These are phyloP conservation scores for Colletotrichum australisinense DNA, from an alignment of 2,329 filamentous ascomycete genomes.

Conservation along the genomic window DNA sequence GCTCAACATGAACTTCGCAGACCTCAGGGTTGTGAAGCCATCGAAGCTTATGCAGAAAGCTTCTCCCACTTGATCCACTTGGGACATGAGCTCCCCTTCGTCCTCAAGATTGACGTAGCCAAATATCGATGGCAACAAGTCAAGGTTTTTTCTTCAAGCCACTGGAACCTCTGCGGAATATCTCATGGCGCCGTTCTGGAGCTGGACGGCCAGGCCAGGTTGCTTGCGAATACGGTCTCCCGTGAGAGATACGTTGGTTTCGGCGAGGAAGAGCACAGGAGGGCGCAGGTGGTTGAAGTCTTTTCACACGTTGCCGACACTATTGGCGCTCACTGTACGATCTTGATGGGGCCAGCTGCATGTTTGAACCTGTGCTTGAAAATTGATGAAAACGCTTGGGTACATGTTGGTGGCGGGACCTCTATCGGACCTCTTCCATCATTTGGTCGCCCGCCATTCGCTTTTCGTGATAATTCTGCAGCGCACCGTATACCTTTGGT, in stretches of 20 bases:
- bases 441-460: neutral
- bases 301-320: neutral
- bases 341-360: neutral
- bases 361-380: slow-evolving; percentile 13
- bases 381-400: slow-evolving; percentile 29
- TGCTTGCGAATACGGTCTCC: neutral
- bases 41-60: slow-evolving; percentile 22
- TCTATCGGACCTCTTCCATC: slow-evolving; percentile 7
- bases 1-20: neutral
- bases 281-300: neutral
- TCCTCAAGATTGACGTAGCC: no score
- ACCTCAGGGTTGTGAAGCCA: neutral
- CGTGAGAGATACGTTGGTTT: neutral
- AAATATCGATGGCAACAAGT: slow-evolving; percentile 13
- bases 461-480: slow-evolving; percentile 7
- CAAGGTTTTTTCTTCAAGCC: slow-evolving; percentile 8
- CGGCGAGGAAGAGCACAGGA: neutral
- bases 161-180: neutral
- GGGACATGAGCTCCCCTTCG: neutral
- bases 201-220: neutral
- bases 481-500: neutral
- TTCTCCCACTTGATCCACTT: slow-evolving; percentile 14
- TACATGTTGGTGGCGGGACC: slow-evolving; percentile 22
- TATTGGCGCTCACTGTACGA: neutral
- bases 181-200: neutral